Conservation (phyloP, 2,329 filamentous ascomycete species). For the Daldinia eschscholtzii region DNA sequence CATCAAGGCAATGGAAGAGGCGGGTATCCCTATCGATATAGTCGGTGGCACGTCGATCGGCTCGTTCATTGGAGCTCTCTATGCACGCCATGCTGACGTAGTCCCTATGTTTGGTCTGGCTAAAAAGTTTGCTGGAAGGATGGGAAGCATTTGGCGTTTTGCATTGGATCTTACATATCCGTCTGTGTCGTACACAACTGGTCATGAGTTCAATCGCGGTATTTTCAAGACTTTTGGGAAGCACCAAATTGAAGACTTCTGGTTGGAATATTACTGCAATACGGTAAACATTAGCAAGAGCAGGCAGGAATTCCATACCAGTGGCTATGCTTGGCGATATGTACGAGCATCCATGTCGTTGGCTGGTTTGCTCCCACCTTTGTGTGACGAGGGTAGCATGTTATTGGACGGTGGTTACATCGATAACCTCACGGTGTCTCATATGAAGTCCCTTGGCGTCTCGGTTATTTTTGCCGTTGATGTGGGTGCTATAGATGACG, state of each 20-base stretch:
- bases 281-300: constrained; percentile 99
- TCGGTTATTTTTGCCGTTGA: constrained; percentile 97
- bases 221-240: constrained; percentile 99
- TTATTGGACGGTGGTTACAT: constrained; percentile 96
- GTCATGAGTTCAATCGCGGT: constrained; percentile 97
- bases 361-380: constrained; percentile 88
- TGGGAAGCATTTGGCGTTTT: constrained; percentile 99
- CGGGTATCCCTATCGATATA: constrained; percentile 94
- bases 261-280: constrained; percentile 99
- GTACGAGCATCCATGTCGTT: constrained; percentile 97
- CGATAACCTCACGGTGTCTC: constrained; percentile 94
- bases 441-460: constrained; percentile 95
- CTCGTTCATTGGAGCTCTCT: constrained; percentile 92
- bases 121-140: constrained; percentile 98
- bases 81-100: constrained; percentile 94
- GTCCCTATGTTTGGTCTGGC: constrained; percentile 96
- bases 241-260: constrained; percentile 98
- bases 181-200: constrained; percentile 95
- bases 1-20: constrained; percentile 94
- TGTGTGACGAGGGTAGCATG: constrained; percentile 98
- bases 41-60: constrained; percentile 97
- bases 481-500: constrained; percentile 91
- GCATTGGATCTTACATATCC: constrained; percentile 96
- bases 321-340: constrained; percentile 97
- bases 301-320: constrained; percentile 91